Percentiles rank a stretch among this genome's conserved stretches.
phyloP scores from a whole-genome alignment of 2,329 filamentous ascomycete species.

The Lachnellula occidentalis region DNA sequence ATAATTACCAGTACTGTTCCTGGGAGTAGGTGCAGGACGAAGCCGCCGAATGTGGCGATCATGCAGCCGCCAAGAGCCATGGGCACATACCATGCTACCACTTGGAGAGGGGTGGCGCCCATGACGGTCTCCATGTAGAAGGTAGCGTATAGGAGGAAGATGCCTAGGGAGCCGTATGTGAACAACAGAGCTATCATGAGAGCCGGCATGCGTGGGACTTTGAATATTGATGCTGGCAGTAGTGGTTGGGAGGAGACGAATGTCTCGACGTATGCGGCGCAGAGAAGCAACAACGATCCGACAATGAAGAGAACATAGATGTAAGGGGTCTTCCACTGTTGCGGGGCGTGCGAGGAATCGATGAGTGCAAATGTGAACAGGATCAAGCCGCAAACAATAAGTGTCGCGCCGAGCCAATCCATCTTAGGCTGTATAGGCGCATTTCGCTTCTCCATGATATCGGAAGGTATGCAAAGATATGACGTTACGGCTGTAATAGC shows the following conservation, averaged over 20 bases:
- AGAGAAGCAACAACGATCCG: slow-evolving; percentile 53
- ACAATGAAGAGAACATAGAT: slow-evolving; percentile 60
- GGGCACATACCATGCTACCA: slow-evolving; percentile 58
- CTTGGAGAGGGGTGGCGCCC: slow-evolving; percentile 46
- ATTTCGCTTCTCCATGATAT: slow-evolving; percentile 34
- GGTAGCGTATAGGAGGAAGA: slow-evolving; percentile 65
- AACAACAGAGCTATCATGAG: slow-evolving; percentile 57
- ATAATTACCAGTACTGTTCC: slow-evolving; percentile 48
- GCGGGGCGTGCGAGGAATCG: slow-evolving; percentile 61
- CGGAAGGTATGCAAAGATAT: slow-evolving; percentile 45
- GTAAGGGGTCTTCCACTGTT: slow-evolving; percentile 69
- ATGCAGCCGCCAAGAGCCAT: slow-evolving; percentile 63
- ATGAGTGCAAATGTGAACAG: slow-evolving; percentile 73
- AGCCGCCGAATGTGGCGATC: slow-evolving; percentile 55
- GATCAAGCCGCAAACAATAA: slow-evolving; percentile 60
- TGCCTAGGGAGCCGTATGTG: slow-evolving; percentile 61
- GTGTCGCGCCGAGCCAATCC: slow-evolving; percentile 61
- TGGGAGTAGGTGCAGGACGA: slow-evolving; percentile 49
- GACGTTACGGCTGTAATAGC: slow-evolving; percentile 42
- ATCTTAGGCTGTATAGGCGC: slow-evolving; percentile 43
- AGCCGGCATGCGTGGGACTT: slow-evolving; percentile 61
- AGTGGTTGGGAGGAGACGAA: slow-evolving; percentile 64
- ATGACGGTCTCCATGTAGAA: slow-evolving; percentile 56
- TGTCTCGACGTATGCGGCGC: slow-evolving; percentile 65
- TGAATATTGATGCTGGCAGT: slow-evolving; percentile 64